Evolutionary conservation across 768 basidiomycete genomes (phyloP), one percentile per base, ranked within the genome.

Genomic region (Tylopilus intermedius): DNA sequence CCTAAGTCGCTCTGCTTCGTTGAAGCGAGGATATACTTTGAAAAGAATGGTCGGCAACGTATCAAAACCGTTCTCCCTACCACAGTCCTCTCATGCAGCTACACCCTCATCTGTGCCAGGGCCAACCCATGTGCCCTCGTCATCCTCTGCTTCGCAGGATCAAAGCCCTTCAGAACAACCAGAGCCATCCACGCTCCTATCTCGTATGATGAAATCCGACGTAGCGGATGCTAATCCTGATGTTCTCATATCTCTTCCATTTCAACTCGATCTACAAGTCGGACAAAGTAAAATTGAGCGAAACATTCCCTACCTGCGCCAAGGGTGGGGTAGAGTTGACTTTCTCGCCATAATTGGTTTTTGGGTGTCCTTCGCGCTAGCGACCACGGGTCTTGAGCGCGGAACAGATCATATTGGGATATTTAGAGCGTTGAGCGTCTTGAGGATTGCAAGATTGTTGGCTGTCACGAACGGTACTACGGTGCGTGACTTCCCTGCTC

Each of bases 401-500:
- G 82, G 83, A 2, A 57, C 65, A 4, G 67, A 81, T 48, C 93
- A 95, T 67, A 78, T 96, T 52, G 94, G 88, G 21, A 68, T 93
- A 29, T 96, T 96, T 64, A 79, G 94, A 37, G 94, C 94, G 0
- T 67, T 98, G 68, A 90, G 88, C 57, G 90, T 94, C 24, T 74
- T 97, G 15, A 75, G 94, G 57, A 87, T 83, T 1, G 83, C 89
- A 1, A 77, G 95, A 57, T 69, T 98, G 39, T 72, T 98, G 42
- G 81, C 91, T 5, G 82, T 97, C 52, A 95, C 94, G 3, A 83
- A 83, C 55, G 95, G 95, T 70, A 98, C 94, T n/a, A 87, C 92
- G 22, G 90, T 91, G 60, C 66, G 86, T 73, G 11, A 38, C 1
- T 29, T 26, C 14, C 4, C 39, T 29, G 18, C 15, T 24, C 49